Base-by-base conservation (phyloP, 257 asterid species). In the Mitragyna speciosa region DNA sequence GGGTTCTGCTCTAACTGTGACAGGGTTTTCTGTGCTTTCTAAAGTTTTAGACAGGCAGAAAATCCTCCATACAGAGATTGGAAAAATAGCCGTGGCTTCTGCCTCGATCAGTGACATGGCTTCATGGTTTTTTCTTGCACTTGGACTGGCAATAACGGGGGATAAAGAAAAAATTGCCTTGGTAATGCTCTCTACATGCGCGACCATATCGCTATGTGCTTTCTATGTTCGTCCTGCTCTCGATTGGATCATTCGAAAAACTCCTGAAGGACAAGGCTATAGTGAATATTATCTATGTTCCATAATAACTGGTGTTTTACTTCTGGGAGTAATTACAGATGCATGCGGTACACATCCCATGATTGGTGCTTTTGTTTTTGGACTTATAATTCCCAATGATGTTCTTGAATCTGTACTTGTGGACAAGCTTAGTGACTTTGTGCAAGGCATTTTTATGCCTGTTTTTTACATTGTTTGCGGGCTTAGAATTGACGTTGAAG, bases 351-450 rank as follows among this genome's bases (percentile, higher is more conserved):
- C 99, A 9, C 99, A 96, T 45, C 97, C 99, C 7, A 91, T 96
- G 92, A 85, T 96, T 7, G 99, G 99, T 63, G 97, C 97, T 0
- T 91, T 96, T 22, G 56, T 94, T 41, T 96, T 90, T 75, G 99
- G 99, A 26, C 90, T 94, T 22, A 82, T 88, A 71, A 86, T 96
- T 65, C 97, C 98, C 4, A 87, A 81, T 56, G 95, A 94, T 71
- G 90, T 86, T 64, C 96, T 96, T 52, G 93, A 88, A 81, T 91
- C 94, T 15, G 85, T 94, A 2, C 80, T 94, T 16, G 80, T 90
- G 30, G 96, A 94, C 2, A 91, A 82, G 88, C 88, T 96, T 69
- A 96, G 91, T 71, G 98, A 96, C 69, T 90, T 94, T 28, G 92
- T 94, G 76, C 22, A 84, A 76, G 99, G 97, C 63, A 85, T 96